Evolutionary conservation across 768 basidiomycete species (phyloP).

Genomic region (Calocybe cyanea): DNA sequence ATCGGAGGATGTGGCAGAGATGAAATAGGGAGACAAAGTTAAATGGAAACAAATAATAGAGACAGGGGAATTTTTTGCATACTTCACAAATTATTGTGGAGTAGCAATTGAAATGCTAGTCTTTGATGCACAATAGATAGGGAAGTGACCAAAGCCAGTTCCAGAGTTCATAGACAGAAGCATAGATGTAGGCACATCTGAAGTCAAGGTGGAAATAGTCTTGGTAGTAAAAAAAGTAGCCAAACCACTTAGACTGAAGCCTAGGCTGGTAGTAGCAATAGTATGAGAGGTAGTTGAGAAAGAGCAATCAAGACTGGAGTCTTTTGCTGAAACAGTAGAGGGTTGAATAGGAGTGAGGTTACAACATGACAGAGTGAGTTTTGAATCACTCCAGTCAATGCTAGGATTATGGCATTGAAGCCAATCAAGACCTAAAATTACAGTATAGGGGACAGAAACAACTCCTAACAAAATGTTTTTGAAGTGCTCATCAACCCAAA

Average conservation of each 20-base stretch:
- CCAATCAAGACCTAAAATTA: constrained; percentile 36
- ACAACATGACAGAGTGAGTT: constrained; percentile 23
- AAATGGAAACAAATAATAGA: no score
- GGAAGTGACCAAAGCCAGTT: constrained; percentile 1
- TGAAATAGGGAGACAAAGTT: constrained; percentile 11
- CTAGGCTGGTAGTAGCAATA: not conserved
- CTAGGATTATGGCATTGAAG: constrained; percentile 29
- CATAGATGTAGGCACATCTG: no score
- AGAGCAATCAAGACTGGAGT: constrained; percentile 21
- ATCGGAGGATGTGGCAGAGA: constrained; percentile 8
- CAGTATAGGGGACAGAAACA: constrained; percentile 28
- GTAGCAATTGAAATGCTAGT: constrained; percentile 16
- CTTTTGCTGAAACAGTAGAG: constrained; percentile 19
- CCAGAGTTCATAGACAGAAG: no score
- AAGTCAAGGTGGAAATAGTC: constrained; percentile 10
- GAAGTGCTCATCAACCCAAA: constrained; percentile 25
- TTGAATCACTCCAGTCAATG: constrained; percentile 28
- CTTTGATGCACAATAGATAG: constrained; percentile 12
- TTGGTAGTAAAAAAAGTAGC: constrained; percentile 13
- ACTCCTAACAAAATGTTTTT: constrained; percentile 27
- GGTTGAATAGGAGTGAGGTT: no score
- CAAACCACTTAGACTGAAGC: constrained; percentile 5
- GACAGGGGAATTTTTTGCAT: no score
- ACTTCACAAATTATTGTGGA: constrained; percentile 16
- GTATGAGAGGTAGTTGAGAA: not conserved